Evolutionary conservation across 1,284 basidiomycete species (phyloP).

Genomic region (Agroathelia rolfsii): DNA sequence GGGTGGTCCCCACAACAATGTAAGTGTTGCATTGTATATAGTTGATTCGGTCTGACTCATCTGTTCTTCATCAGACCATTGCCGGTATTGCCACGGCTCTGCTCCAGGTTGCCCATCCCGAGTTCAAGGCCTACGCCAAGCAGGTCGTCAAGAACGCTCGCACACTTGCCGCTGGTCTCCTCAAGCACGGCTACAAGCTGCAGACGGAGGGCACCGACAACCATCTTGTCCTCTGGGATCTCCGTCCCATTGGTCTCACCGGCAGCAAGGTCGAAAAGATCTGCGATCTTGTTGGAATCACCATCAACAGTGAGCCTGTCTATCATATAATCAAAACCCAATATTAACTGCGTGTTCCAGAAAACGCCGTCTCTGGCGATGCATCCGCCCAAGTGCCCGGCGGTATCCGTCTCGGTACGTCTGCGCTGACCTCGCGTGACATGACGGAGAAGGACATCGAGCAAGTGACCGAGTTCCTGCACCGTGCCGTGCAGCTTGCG

Average conservation of each 20-base stretch:
- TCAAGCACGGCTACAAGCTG: constrained; percentile 83
- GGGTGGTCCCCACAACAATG: constrained; percentile 99
- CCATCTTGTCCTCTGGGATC: constrained; percentile 97
- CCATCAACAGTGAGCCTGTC: constrained; percentile 71
- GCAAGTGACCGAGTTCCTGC: constrained; percentile 84
- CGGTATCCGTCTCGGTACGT: constrained; percentile 93
- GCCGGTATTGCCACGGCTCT: constrained; percentile 94
- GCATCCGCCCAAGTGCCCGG: constrained; percentile 93
- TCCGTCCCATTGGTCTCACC: constrained; percentile 90
- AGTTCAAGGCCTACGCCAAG: constrained; percentile 89
- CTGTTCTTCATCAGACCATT: constrained; percentile 59
- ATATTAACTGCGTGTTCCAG: constrained; percentile 27
- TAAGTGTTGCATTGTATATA: too few species aligned
- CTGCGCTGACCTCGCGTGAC: constrained; percentile 90
- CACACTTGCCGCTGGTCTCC: constrained; percentile 65
- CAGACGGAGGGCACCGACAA: constrained; percentile 97
- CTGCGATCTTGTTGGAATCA: constrained; percentile 94
- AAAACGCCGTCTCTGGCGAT: constrained; percentile 96
- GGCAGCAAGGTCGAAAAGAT: constrained; percentile 99
- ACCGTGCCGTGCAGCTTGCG: constrained; percentile 86
- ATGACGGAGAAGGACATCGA: constrained; percentile 87
- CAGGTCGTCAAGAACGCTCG: constrained; percentile 88
- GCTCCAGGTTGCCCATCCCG: constrained; percentile 85
- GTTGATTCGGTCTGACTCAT: too few species aligned
- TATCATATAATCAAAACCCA: constrained; percentile 3